Percentiles rank a stretch among this genome's conserved stretches.
phyloP scores from a whole-genome alignment of 768 basidiomycete genomes.

The Hebeloma cylindrosporum region DNA sequence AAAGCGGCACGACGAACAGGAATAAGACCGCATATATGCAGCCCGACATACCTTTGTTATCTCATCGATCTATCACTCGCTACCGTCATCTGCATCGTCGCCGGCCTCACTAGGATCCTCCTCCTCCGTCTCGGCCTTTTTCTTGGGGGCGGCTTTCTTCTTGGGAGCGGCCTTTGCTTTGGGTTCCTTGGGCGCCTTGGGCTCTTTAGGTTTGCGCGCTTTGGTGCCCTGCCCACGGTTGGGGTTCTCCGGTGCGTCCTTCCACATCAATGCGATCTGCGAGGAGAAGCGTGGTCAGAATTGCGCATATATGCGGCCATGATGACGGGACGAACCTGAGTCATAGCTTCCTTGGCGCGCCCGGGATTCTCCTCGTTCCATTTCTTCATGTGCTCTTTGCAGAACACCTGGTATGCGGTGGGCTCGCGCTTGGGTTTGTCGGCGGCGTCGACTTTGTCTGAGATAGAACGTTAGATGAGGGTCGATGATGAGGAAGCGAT shows the following conservation, averaged over 20 bases:
- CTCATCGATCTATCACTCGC: too few species aligned
- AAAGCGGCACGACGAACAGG: too few species aligned
- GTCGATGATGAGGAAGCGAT: conserved; percentile 2
- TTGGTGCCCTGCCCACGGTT: conserved; percentile 56
- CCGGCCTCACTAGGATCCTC: neutral
- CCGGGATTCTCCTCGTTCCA: conserved; percentile 57
- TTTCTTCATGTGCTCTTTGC: conserved; percentile 54
- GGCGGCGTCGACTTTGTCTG: conserved; percentile 30
- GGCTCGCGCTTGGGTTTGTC: conserved; percentile 60
- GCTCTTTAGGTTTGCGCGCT: conserved; percentile 43
- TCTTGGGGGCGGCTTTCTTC: conserved; percentile 22
- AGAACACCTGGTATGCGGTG: conserved; percentile 57
- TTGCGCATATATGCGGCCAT: conserved; percentile 2
- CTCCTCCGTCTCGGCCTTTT: conserved; percentile 11
- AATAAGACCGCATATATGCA: too few species aligned
- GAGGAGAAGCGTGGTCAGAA: neutral
- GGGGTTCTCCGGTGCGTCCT: conserved; percentile 61
- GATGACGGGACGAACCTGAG: conserved; percentile 30
- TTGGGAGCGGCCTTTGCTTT: conserved; percentile 19
- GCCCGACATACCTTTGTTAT: too few species aligned
- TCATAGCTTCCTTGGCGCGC: conserved; percentile 55
- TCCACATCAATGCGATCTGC: conserved; percentile 60
- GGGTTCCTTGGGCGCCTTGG: conserved; percentile 31
- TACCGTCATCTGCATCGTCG: conserved; percentile 7
- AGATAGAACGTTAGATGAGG: neutral